Base-by-base conservation (phyloP, 805 yeast genomes). In the Blastobotrys attinorum region DNA sequence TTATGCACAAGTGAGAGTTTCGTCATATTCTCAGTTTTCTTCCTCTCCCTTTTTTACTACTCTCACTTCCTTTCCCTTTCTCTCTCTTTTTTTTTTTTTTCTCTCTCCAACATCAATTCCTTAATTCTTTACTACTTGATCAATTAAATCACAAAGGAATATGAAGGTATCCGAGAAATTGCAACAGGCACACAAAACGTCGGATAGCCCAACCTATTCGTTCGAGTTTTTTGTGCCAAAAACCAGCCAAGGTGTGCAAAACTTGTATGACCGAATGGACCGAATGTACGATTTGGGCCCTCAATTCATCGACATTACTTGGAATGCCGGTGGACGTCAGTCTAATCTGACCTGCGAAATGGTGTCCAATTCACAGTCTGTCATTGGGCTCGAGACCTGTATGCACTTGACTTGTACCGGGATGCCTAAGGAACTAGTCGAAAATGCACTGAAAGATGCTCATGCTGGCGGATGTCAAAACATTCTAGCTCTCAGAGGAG, bases 361-460 rank as follows among this genome's bases (percentile, higher is more conserved):
- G 76, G 94, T 92, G 3, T 76, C 87, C 53, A 87, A 95, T 2
- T 77, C 97, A 0, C 95, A 89, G 54, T 79, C 89, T 2, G 89
- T 87, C 2, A 70, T 89, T 44, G 97, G 97, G 6, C 69, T 90
- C 48, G 97, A 90, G 58, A 90, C 97, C 0, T 92, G 97, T 62
- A 89, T 92, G 96, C 98, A 92, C 63, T 71, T 92, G 65, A 92
- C 98, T 2, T 92, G 98, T 59, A 88, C 97, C 15, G 90, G 89
- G 57, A 92, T 92, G 98, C 77, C 88, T 22, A 70, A 79, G 22
- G 76, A 75, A 33, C 69, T 81, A 50, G 83, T 92, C 50, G 96
- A 89, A 58, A 74, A 78, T 47, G 97, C 98, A 3, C 72, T 90
- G 52, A 73, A 78, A 46, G 79, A 79, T 47, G 98, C 97, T 0